A percentile compares a stretch with the other conserved stretches of the same genome.
Conservation (phyloP, 2,329 filamentous ascomycete genomes). For the Parasarocladium wereldwijsianum region DNA sequence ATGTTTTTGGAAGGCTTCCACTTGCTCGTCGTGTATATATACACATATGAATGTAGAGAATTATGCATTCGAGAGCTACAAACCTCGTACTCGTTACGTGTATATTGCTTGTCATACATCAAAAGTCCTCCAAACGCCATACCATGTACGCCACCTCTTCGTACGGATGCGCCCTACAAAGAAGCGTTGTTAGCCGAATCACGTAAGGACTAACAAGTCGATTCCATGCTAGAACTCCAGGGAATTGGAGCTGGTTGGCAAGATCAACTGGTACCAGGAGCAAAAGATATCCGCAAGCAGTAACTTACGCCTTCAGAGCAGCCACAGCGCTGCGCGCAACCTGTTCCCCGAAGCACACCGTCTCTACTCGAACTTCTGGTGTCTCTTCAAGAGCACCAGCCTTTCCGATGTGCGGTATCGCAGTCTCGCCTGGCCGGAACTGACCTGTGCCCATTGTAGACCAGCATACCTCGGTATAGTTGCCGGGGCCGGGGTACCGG, state of each 20-base stretch:
- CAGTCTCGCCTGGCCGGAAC: slow-evolving; percentile 45
- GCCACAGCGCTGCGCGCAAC: slow-evolving; percentile 40
- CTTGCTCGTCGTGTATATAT: too few relatives aligned
- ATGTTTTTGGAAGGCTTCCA: too few relatives aligned
- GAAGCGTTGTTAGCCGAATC: neutral
- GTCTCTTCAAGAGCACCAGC: slow-evolving; percentile 42
- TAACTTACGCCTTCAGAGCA: slow-evolving; percentile 47
- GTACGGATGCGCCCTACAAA: slow-evolving; percentile 30
- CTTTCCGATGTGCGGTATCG: slow-evolving; percentile 48
- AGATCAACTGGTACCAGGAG: slow-evolving; percentile 4
- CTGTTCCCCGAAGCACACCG: slow-evolving; percentile 44
- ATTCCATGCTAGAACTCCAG: neutral
- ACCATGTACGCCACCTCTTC: slow-evolving; percentile 36
- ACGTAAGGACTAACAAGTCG: neutral
- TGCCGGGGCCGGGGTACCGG: slow-evolving; percentile 30
- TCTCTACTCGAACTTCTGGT: slow-evolving; percentile 48
- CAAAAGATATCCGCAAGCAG: neutral
- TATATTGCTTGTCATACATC: too few relatives aligned
- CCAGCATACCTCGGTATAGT: slow-evolving; percentile 42
- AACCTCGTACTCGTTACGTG: too few relatives aligned
- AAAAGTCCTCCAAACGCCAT: slow-evolving; percentile 32
- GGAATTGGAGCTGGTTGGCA: neutral
- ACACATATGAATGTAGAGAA: too few relatives aligned
- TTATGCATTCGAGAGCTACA: too few relatives aligned
- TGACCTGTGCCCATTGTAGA: slow-evolving; percentile 42